phyloP scores from a whole-genome alignment of 768 basidiomycete genomes.

The Epithele typhae region DNA sequence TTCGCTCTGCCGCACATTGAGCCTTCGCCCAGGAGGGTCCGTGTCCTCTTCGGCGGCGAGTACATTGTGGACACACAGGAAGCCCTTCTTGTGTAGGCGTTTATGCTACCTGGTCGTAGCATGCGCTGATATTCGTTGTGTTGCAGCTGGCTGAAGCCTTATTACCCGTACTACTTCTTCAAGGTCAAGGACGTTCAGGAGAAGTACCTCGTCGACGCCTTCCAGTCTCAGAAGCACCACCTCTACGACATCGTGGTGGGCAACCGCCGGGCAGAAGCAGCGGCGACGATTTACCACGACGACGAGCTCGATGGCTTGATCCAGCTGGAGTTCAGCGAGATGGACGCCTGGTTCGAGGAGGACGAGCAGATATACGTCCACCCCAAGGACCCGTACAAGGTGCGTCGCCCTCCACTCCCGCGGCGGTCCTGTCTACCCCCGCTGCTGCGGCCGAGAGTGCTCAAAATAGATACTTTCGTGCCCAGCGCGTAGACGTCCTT shows the following conservation, averaged over 20 bases:
- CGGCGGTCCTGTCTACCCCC: too few relatives aligned
- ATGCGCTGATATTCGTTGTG: too few relatives aligned
- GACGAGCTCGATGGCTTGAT: slow-evolving; percentile 43
- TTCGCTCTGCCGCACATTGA: slow-evolving; percentile 46
- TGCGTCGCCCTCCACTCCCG: slow-evolving; percentile 18
- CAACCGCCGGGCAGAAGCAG: slow-evolving; percentile 32
- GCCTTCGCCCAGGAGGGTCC: slow-evolving; percentile 43
- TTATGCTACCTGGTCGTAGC: neutral
- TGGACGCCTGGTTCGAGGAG: slow-evolving; percentile 68
- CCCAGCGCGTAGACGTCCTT: slow-evolving; percentile 56
- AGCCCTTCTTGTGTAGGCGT: slow-evolving; percentile 54
- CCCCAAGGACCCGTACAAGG: slow-evolving; percentile 70
- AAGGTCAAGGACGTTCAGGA: slow-evolving; percentile 38
- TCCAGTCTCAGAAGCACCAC: slow-evolving; percentile 27
- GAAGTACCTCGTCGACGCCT: slow-evolving; percentile 31
- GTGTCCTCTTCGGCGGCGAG: slow-evolving; percentile 47
- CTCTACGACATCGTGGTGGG: slow-evolving; percentile 46
- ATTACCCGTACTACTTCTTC: slow-evolving; percentile 57
- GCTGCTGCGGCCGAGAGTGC: too few relatives aligned
- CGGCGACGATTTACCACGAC: slow-evolving; percentile 33
- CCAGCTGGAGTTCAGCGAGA: slow-evolving; percentile 43
- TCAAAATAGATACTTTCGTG: neutral
- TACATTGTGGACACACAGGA: slow-evolving; percentile 53
- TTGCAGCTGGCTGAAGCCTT: slow-evolving; percentile 49
- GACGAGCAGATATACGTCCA: slow-evolving; percentile 59